Base-by-base conservation (phyloP, 139 green algal genomes). In the Coelastrella sp. region DNA sequence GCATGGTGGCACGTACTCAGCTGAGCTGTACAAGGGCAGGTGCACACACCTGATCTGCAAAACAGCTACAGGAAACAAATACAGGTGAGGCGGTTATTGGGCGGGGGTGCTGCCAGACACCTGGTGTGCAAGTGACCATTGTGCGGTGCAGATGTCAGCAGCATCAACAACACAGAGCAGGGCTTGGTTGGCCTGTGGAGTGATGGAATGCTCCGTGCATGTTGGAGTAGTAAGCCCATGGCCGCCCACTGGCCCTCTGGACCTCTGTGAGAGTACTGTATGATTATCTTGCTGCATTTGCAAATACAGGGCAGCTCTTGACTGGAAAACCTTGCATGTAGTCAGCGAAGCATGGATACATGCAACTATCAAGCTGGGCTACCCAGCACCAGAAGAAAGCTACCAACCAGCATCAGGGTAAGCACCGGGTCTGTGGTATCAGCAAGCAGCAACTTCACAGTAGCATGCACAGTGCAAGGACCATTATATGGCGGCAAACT, bases 1-100 rank as follows among this genome's bases (percentile, higher is more conserved):
- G 4, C 58, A 32, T 65, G 86, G 86, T 2, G 86, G 64, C 14
- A 19, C 6, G 74, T 90, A 85, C 22, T 58, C 32, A 61, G 86
- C 86, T 58, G 74, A 90, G 59, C 74, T 90, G 61, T 20, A 83
- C 86, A 84, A 85, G 59, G 86, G 65, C 23, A 23, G 74, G n/a
- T 79, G 59, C 86, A 90, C 86, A 57, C 86, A 90, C 75, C 86
- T 90, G 57, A 66, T 90, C 7, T 84, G 74, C 74, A 80, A 79
- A 56, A 66, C 8, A 22, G 74, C 74, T 17, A 57, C 11, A 16
- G 86, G 86, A 23, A n/a, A 56, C 13, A 90, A 90, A 59, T 85
- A 79, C 74, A 81, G 59, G 84, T 89, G n/a, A 82, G 84, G 4
- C 32, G 78, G 32, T 47, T 47, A 47, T 47, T 47, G 32, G 32